Evolutionary conservation across 1,284 basidiomycete genomes (phyloP).

Genomic region (Abortiporus biennis): DNA sequence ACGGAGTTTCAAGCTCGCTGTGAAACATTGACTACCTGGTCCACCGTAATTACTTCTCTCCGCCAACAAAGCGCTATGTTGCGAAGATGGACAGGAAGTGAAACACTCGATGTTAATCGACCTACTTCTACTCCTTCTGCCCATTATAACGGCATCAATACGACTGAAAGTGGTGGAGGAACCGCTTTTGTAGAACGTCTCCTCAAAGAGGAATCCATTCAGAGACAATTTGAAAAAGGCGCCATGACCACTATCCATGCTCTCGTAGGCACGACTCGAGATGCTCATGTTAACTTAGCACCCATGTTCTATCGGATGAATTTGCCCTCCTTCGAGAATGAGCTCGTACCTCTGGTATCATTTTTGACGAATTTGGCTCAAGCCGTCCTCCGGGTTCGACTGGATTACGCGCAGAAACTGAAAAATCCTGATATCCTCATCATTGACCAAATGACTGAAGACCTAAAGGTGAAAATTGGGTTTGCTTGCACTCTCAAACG

Average conservation of each 20-base stretch:
- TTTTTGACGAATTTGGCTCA: slow-evolving; percentile 95
- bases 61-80: slow-evolving; percentile 75
- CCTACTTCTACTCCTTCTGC: slow-evolving; percentile 37
- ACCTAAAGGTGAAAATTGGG: slow-evolving; percentile 88
- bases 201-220: slow-evolving; percentile 93
- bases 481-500: slow-evolving; percentile 93
- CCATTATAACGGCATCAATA: slow-evolving; percentile 22
- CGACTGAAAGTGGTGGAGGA: slow-evolving; percentile 38
- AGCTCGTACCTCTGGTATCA: slow-evolving; percentile 89
- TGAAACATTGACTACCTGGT: slow-evolving; percentile 88
- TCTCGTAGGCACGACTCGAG: slow-evolving; percentile 83
- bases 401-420: slow-evolving; percentile 89
- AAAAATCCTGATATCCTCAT: slow-evolving; percentile 87
- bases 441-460: slow-evolving; percentile 94
- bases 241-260: slow-evolving; percentile 85
- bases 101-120: slow-evolving; percentile 82
- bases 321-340: slow-evolving; percentile 88
- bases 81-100: slow-evolving; percentile 88
- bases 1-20: slow-evolving; percentile 69
- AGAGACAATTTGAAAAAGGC: slow-evolving; percentile 91
- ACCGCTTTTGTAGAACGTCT: slow-evolving; percentile 91
- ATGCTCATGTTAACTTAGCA: slow-evolving; percentile 81
- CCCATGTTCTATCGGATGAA: slow-evolving; percentile 76
- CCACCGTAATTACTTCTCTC: slow-evolving; percentile 73
- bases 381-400: slow-evolving; percentile 83